These are phyloP conservation scores for Cenchrus purpureus DNA, from an alignment of 176 grass and related monocot genomes.

Conservation along the genomic window DNA sequence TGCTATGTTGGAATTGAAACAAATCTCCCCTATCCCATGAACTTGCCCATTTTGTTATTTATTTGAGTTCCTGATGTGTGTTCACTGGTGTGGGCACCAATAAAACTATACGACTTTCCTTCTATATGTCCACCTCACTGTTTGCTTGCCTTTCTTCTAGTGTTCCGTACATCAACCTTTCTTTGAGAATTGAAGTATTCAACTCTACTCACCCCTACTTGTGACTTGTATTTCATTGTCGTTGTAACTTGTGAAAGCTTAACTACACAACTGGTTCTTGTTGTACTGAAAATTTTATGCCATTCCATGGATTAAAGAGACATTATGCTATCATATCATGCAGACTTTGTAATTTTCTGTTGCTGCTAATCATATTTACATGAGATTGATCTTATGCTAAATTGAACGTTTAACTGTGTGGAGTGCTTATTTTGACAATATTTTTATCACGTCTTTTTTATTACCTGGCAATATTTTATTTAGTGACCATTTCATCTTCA, in stretches of 20 bases:
- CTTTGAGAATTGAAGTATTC: neutral
- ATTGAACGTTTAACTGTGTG: neutral
- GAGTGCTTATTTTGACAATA: neutral
- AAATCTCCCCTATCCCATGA: neutral
- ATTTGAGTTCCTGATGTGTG: neutral
- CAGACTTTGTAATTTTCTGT: neutral
- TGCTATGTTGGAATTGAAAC: neutral
- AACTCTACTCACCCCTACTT: neutral
- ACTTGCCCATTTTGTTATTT: neutral
- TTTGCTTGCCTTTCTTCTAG: neutral
- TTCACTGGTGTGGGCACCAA: neutral
- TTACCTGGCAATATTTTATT: constrained; percentile 10
- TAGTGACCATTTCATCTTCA: neutral
- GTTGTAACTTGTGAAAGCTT: neutral
- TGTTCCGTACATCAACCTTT: neutral
- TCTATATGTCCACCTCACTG: neutral
- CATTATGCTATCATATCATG: neutral
- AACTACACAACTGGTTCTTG: neutral
- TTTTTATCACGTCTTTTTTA: neutral
- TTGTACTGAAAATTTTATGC: neutral
- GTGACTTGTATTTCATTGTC: neutral
- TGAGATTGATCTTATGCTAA: neutral
- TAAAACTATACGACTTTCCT: neutral
- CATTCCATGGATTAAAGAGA: neutral
- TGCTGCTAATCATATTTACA: neutral